A percentile compares a stretch with the other conserved stretches of the same genome.
These are phyloP conservation scores for Solanum phureja DNA, from an alignment of 257 asterid genomes.

Conservation along the genomic window DNA sequence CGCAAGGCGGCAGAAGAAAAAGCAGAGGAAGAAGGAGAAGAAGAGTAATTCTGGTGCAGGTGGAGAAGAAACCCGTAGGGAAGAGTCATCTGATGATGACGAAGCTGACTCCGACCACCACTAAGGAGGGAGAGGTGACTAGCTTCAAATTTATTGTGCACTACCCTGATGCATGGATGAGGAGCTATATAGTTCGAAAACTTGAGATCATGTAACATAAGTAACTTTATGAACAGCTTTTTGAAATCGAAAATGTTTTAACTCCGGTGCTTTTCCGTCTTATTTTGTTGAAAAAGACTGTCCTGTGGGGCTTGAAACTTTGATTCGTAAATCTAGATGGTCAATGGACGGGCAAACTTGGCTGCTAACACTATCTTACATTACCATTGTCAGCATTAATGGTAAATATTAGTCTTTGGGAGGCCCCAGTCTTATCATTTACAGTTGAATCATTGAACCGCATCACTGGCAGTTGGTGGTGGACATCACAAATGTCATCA, in stretches of 20 bases:
- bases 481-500: background rate
- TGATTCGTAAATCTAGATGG: background rate
- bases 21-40: conserved; percentile 61
- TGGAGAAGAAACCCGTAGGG: conserved; percentile 35
- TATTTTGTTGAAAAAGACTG: background rate
- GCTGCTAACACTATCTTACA: background rate
- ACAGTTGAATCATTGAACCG: background rate
- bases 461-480: background rate
- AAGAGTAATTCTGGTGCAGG: conserved; percentile 25
- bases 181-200: background rate
- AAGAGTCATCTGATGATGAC: conserved; percentile 43
- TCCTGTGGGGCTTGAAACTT: background rate
- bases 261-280: background rate
- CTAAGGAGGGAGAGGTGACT: conserved; percentile 15
- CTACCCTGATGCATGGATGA: background rate
- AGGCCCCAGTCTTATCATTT: background rate
- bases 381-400: background rate
- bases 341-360: background rate
- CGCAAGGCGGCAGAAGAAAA: conserved; percentile 74
- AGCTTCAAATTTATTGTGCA: background rate
- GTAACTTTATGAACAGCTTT: background rate
- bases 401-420: background rate
- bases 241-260: background rate
- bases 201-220: background rate
- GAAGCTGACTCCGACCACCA: conserved; percentile 31